Conservation (phyloP, 2,329 filamentous ascomycete genomes). For the Cercospora janseana region DNA sequence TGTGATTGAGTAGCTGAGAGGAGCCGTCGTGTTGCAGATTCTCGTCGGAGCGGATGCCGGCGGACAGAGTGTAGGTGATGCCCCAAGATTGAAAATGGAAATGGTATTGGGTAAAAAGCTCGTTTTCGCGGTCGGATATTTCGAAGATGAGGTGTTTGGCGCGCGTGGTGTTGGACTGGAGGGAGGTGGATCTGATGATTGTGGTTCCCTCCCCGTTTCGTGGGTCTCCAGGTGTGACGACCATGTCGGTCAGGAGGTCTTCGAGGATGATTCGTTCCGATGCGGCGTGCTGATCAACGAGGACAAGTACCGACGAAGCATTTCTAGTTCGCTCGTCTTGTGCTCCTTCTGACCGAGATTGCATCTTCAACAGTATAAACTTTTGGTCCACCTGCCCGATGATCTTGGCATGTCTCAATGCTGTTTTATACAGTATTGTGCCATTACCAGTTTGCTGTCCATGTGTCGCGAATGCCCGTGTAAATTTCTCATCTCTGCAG, state of each 20-base stretch:
- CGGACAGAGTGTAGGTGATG: slow-evolving; percentile 62
- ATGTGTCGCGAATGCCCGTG: not conserved
- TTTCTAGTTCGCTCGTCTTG: not conserved
- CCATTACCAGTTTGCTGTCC: slow-evolving; percentile 11
- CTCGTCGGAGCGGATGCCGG: not conserved
- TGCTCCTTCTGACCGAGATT: not conserved
- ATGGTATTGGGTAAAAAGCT: slow-evolving; percentile 56
- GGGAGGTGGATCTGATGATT: slow-evolving; percentile 7
- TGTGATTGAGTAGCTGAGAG: no score
- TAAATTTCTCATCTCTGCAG: slow-evolving; percentile 15
- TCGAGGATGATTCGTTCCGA: slow-evolving; percentile 86
- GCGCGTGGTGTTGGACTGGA: slow-evolving; percentile 32
- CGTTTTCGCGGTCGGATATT: slow-evolving; percentile 59
- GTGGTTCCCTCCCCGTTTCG: not conserved
- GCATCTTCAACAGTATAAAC: slow-evolving; percentile 72
- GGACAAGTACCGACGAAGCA: slow-evolving; percentile 48
- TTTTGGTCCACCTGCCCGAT: slow-evolving; percentile 86
- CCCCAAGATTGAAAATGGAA: slow-evolving; percentile 71
- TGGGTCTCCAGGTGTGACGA: slow-evolving; percentile 25
- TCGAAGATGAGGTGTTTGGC: slow-evolving; percentile 62
- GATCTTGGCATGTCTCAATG: slow-evolving; percentile 60
- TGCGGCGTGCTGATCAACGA: slow-evolving; percentile 92
- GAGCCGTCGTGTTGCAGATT: slow-evolving; percentile 3
- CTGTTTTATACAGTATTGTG: slow-evolving; percentile 58
- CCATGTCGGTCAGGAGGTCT: slow-evolving; percentile 61